Conservation (phyloP, 768 basidiomycete genomes). For the Lactarius akahatsu region DNA sequence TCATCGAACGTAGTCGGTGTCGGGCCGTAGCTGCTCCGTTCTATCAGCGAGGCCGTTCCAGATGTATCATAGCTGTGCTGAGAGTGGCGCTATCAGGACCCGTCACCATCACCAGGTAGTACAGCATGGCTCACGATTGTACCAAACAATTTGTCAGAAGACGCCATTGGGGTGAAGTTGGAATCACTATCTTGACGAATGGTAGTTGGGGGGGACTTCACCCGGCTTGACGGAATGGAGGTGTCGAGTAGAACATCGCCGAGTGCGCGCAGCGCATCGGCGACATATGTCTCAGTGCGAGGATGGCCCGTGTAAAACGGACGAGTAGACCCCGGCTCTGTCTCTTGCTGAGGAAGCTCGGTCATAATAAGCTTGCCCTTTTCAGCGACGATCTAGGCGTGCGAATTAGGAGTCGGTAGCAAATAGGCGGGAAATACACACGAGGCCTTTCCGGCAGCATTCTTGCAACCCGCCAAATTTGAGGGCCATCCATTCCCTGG, state of each 20-base stretch:
- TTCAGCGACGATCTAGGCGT: constrained; percentile 50
- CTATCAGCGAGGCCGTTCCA: neutral
- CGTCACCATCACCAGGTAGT: neutral
- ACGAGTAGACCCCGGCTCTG: constrained; percentile 76
- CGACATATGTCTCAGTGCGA: constrained; percentile 58
- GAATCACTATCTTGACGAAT: neutral
- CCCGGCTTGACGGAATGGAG: constrained; percentile 35
- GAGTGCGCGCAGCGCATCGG: constrained; percentile 60
- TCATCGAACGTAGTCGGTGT: constrained; percentile 9
- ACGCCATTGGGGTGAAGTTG: neutral
- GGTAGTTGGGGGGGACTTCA: constrained; percentile 10
- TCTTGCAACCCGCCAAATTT: constrained; percentile 89
- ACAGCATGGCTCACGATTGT: neutral
- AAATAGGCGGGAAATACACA: constrained; percentile 32
- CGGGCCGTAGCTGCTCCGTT: neutral
- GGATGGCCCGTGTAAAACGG: constrained; percentile 67
- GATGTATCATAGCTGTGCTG: neutral
- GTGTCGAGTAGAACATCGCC: constrained; percentile 51
- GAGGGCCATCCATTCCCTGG: constrained; percentile 69
- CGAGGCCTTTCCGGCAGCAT: constrained; percentile 75
- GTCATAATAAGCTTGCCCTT: constrained; percentile 52
- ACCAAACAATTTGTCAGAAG: constrained; percentile 2
- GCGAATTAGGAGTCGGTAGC: constrained; percentile 6
- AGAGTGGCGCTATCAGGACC: neutral
- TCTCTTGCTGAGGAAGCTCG: constrained; percentile 75